Percentiles rank a stretch among this genome's conserved stretches.
phyloP scores from a whole-genome alignment of 1,284 basidiomycete species.

The Boletellus deceptivus region DNA sequence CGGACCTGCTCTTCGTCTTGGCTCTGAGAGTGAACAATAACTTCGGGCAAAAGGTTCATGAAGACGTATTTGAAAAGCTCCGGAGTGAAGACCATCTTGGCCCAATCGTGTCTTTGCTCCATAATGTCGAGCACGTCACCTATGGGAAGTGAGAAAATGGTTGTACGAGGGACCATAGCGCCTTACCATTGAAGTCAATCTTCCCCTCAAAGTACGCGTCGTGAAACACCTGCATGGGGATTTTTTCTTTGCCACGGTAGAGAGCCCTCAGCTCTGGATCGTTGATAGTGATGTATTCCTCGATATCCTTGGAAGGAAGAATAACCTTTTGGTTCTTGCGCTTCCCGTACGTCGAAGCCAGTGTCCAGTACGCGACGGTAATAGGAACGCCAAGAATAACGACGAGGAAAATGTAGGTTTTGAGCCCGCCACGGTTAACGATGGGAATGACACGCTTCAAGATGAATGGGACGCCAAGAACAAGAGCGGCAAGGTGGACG shows the following conservation, averaged over 20 bases:
- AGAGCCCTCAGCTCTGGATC: slow-evolving; percentile 77
- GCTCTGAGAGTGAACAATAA: slow-evolving; percentile 84
- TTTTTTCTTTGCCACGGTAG: slow-evolving; percentile 85
- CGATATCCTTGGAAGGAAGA: slow-evolving; percentile 84
- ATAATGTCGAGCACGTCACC: slow-evolving; percentile 92
- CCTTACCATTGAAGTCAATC: slow-evolving; percentile 86
- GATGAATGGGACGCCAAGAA: slow-evolving; percentile 79
- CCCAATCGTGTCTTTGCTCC: slow-evolving; percentile 96
- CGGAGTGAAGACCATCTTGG: slow-evolving; percentile 82
- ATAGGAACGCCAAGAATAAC: slow-evolving; percentile 75
- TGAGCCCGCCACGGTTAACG: slow-evolving; percentile 75
- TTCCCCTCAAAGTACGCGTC: slow-evolving; percentile 98
- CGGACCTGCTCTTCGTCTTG: slow-evolving; percentile 97
- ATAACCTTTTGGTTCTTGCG: slow-evolving; percentile 86
- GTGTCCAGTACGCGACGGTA: slow-evolving; percentile 86
- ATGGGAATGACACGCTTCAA: slow-evolving; percentile 78
- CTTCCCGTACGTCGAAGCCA: slow-evolving; percentile 80
- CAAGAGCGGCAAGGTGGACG: slow-evolving; percentile 71
- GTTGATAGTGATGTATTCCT: slow-evolving; percentile 90
- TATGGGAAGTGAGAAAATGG: slow-evolving; percentile 32
- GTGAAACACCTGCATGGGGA: slow-evolving; percentile 97
- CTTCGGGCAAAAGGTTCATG: slow-evolving; percentile 86
- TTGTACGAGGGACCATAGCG: slow-evolving; percentile 4
- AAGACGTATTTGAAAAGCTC: slow-evolving; percentile 96
- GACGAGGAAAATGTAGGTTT: slow-evolving; percentile 82